Conservation (phyloP, 2,329 filamentous ascomycete species). For the Zymoseptoria crescenta region DNA sequence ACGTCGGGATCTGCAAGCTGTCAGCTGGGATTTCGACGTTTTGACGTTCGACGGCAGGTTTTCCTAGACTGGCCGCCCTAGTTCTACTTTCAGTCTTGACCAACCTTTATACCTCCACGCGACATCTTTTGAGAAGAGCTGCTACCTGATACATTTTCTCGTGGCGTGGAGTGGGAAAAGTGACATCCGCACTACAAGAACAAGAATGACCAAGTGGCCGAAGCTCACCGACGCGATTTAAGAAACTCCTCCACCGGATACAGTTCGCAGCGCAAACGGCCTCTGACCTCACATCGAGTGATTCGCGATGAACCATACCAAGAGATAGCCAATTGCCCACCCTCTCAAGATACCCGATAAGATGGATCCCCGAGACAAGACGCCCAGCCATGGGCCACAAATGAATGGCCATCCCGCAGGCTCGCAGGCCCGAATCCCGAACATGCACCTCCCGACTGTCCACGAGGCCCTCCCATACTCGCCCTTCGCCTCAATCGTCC, state of each 20-base stretch:
- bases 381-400: constrained; percentile 6
- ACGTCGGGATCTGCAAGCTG: background rate
- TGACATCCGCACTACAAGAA: background rate
- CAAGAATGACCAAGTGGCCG: background rate
- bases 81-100: too few species aligned
- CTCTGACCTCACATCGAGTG: background rate
- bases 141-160: background rate
- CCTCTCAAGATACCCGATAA: background rate
- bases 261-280: constrained; percentile 2
- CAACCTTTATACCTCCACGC: background rate
- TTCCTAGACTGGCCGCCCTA: background rate
- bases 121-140: background rate
- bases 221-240: background rate
- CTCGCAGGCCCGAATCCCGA: constrained; percentile 4
- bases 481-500: constrained; percentile 70
- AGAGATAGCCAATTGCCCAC: background rate
- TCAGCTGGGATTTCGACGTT: background rate
- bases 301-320: background rate
- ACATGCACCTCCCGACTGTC: constrained; percentile 42
- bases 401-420: constrained; percentile 10
- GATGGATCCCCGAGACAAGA: constrained; percentile 9
- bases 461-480: constrained; percentile 75
- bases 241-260: constrained; percentile 1
- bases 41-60: background rate
- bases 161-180: background rate